phyloP scores from a whole-genome alignment of 192 early-diverging fungal genomes.

The Coemansia reversa region DNA sequence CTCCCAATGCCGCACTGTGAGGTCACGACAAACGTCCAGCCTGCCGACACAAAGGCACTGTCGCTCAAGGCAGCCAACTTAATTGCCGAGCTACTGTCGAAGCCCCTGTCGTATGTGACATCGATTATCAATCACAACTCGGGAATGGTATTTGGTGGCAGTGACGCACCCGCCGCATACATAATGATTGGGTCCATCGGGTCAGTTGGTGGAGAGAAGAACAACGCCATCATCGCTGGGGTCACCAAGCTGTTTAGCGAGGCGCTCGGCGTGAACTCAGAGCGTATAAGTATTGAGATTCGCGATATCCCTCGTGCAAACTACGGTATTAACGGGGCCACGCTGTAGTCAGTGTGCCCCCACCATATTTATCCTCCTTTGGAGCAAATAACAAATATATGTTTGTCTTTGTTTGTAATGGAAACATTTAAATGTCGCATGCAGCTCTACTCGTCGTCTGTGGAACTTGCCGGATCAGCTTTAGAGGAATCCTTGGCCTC shows the following conservation, averaged over 20 bases:
- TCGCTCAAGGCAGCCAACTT: slow-evolving; percentile 13
- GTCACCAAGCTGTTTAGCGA: slow-evolving; percentile 15
- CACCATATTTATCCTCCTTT: too few species aligned
- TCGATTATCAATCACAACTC: slow-evolving; percentile 9
- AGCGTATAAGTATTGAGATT: slow-evolving; percentile 20
- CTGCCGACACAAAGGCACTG: slow-evolving; percentile 17
- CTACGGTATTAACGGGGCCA: slow-evolving; percentile 12
- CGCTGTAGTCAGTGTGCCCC: too few species aligned
- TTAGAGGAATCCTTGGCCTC: neutral
- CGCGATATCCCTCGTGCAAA: slow-evolving; percentile 14
- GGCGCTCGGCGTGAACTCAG: slow-evolving; percentile 14
- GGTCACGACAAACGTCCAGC: slow-evolving; percentile 19
- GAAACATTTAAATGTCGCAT: too few species aligned
- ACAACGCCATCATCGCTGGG: slow-evolving; percentile 15
- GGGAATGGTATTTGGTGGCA: slow-evolving; percentile 25
- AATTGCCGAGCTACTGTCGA: slow-evolving; percentile 30
- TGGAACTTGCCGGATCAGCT: neutral
- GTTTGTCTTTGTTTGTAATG: too few species aligned
- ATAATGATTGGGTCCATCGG: slow-evolving; percentile 25
- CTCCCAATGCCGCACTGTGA: slow-evolving; percentile 25
- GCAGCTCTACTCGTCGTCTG: neutral
- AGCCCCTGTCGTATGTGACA: slow-evolving; percentile 27
- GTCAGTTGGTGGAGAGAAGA: slow-evolving; percentile 20
- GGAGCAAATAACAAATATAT: too few species aligned
- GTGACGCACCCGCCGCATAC: slow-evolving; percentile 21